Evolutionary conservation across 169 alveolate genomes (phyloP).

Genomic region (Cryptosporidium sp.): DNA sequence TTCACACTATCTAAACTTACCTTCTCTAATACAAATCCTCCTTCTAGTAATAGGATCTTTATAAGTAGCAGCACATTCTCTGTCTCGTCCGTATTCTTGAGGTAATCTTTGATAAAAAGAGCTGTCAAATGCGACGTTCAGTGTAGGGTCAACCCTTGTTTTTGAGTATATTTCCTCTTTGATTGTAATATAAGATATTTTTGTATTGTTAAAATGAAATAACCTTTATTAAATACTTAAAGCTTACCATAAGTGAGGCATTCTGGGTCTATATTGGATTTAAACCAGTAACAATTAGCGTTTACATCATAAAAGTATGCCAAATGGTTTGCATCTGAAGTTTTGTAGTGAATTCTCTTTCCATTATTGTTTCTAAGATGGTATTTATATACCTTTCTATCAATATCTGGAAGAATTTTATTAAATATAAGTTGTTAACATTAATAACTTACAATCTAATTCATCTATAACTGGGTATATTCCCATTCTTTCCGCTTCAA

Average conservation of each 20-base stretch:
- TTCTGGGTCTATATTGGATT: background rate
- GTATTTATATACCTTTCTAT: conserved; percentile 2
- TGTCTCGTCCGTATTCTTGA: conserved; percentile 49
- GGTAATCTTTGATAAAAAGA: conserved; percentile 31
- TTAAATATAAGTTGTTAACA: background rate
- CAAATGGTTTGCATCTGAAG: conserved; percentile 33
- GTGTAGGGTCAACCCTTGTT: conserved; percentile 43
- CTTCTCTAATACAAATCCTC: conserved; percentile 45
- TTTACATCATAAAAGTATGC: conserved; percentile 58
- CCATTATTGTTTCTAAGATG: conserved; percentile 32
- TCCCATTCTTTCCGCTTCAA: conserved; percentile 36
- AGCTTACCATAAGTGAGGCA: conserved; percentile 66
- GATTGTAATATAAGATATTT: background rate
- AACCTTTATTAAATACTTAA: background rate
- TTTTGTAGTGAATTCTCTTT: conserved; percentile 41
- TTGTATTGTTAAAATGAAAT: background rate
- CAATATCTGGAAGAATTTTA: conserved; percentile 2
- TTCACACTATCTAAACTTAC: background rate
- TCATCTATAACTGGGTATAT: conserved; percentile 3
- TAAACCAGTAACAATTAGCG: conserved; percentile 73
- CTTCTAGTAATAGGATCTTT: conserved; percentile 39
- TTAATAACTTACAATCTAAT: conserved; percentile 25
- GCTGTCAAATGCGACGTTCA: conserved; percentile 57
- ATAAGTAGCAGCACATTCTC: conserved; percentile 71
- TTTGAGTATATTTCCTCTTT: conserved; percentile 50